Percentiles rank a stretch among this genome's conserved stretches.
phyloP scores from a whole-genome alignment of 176 grass and related monocot species.

The Alopecurus myosuroides region DNA sequence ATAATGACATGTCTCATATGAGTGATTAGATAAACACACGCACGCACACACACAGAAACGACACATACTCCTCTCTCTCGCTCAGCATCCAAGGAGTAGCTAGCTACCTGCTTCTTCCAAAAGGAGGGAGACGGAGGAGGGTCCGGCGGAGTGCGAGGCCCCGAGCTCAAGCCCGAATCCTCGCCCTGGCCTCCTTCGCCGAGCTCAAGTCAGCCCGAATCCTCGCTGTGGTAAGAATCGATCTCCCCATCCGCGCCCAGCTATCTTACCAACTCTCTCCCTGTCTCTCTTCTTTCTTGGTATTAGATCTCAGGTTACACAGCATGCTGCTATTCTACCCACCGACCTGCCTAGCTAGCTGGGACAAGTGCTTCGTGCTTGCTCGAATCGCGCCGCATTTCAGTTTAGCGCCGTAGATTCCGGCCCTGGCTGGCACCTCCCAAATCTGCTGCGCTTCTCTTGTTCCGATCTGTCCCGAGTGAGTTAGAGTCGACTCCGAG shows the following conservation, averaged over 20 bases:
- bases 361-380: not conserved
- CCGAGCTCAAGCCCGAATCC: not conserved
- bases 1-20: constrained; percentile 18
- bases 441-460: not conserved
- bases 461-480: not conserved
- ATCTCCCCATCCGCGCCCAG: not conserved
- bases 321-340: not conserved
- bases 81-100: constrained; percentile 9
- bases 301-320: constrained; percentile 17
- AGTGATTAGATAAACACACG: not conserved
- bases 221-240: not conserved
- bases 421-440: no score
- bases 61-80: not conserved
- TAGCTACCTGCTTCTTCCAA: not conserved
- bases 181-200: not conserved
- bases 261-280: not conserved
- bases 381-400: constrained; percentile 11
- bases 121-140: not conserved
- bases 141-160: not conserved
- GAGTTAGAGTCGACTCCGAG: not conserved
- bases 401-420: not conserved
- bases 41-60: not conserved
- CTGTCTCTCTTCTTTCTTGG: not conserved
- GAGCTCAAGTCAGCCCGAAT: not conserved
- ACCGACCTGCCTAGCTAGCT: not conserved